phyloP scores from a whole-genome alignment of 1,139 yeast genomes.

The Kurtzmaniella natalensis region DNA sequence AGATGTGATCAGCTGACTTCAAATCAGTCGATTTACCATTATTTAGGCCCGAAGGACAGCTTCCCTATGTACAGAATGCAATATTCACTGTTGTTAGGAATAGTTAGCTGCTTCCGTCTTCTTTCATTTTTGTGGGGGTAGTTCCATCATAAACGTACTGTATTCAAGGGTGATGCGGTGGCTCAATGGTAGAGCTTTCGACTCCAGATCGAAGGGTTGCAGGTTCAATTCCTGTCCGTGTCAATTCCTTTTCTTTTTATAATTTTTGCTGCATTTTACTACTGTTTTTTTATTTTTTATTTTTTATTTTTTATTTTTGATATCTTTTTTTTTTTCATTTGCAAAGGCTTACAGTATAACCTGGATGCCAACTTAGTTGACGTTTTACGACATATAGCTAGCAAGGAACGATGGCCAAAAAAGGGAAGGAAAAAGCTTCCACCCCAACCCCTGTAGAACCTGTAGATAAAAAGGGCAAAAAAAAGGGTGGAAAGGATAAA shows the following conservation, averaged over 20 bases:
- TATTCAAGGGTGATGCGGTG: conserved; percentile 68
- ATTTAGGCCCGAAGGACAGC: too few species aligned
- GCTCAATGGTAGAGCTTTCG: conserved; percentile 94
- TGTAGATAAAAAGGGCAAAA: conserved; percentile 8
- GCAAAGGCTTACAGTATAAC: too few species aligned
- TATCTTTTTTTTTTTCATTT: background rate
- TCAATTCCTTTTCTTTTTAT: conserved; percentile 18
- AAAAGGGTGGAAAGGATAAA: conserved; percentile 5
- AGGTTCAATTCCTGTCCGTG: conserved; percentile 37
- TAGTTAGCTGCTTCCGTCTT: too few species aligned
- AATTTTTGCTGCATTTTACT: background rate
- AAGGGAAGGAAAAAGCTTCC: conserved; percentile 8
- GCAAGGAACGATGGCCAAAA: conserved; percentile 9
- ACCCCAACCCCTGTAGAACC: conserved; percentile 7
- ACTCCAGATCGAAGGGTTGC: conserved; percentile 54
- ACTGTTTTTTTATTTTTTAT: background rate
- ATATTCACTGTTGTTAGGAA: too few species aligned
- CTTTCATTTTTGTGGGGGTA: too few species aligned
- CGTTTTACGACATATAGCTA: conserved; percentile 2
- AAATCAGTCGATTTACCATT: too few species aligned
- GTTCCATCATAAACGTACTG: too few species aligned
- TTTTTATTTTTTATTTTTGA: too few species aligned
- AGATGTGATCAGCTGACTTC: too few species aligned
- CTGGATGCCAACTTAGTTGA: too few species aligned
- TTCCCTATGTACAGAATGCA: too few species aligned